A percentile compares a stretch with the other conserved stretches of the same genome.
These are phyloP conservation scores for Colletotrichum noveboracense DNA, from an alignment of 2,329 filamentous ascomycete species.

Conservation along the genomic window DNA sequence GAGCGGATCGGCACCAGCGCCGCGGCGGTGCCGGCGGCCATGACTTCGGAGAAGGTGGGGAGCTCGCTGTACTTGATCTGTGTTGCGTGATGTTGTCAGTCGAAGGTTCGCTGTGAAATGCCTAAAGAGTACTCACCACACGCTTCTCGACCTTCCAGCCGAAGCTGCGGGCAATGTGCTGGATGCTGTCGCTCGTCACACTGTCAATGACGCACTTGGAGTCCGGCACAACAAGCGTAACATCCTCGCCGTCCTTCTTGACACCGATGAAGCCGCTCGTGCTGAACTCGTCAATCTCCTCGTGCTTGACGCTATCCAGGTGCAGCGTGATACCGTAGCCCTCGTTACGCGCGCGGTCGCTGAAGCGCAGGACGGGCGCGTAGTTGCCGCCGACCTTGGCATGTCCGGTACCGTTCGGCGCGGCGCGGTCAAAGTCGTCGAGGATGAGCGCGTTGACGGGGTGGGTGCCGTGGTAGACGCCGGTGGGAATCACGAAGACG, in stretches of 20 bases:
- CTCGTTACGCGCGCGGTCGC: constrained; percentile 76
- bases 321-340: constrained; percentile 96
- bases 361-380: constrained; percentile 87
- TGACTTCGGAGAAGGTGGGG: constrained; percentile 69
- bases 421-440: constrained; percentile 91
- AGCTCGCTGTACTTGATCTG: constrained; percentile 70
- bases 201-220: constrained; percentile 87
- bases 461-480: constrained; percentile 90
- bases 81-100: not conserved
- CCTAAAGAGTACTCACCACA: no score
- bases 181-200: constrained; percentile 81
- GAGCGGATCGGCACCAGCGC: constrained; percentile 90
- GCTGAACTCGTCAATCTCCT: constrained; percentile 93
- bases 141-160: constrained; percentile 84
- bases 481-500: constrained; percentile 90
- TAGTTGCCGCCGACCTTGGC: constrained; percentile 98
- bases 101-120: no score
- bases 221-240: constrained; percentile 85
- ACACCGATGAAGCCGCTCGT: constrained; percentile 93
- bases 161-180: constrained; percentile 75
- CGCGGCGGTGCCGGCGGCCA: constrained; percentile 91
- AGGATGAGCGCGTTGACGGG: constrained; percentile 88
- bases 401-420: constrained; percentile 87
- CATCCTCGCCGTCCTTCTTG: constrained; percentile 55
- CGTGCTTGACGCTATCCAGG: constrained; percentile 82